Evolutionary conservation across 2,329 filamentous ascomycete species (phyloP), one percentile per base, ranked within the genome.

Genomic region (Parascedosporium putredinis): DNA sequence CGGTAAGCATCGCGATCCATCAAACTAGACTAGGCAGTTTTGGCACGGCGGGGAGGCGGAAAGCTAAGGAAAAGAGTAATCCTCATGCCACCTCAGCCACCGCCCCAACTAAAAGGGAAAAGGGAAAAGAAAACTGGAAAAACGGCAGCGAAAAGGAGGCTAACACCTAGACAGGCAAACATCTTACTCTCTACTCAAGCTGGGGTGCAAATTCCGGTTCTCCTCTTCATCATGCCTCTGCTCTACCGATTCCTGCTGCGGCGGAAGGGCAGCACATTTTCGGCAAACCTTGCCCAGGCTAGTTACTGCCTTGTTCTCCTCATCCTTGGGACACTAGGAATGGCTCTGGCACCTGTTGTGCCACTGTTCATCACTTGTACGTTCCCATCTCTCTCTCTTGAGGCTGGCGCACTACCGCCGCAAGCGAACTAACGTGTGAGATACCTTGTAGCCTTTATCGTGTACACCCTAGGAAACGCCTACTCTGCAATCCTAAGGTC

Each of bases 151-250:
- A n/a, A n/a, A n/a, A n/a, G n/a, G n/a, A n/a, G n/a, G n/a, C n/a
- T n/a, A n/a, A n/a, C n/a, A n/a, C n/a, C n/a, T n/a, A n/a, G n/a
- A n/a, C n/a, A 53, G 52, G 46, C 52, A 16, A 51, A 42, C 24
- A 47, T 49, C 23, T 36, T 53, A 3, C 40, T 53, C 8, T 53
- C 52, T 4, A 42, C 51, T 27, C 52, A 53, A 45, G 52, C 50
- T n/a, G 52, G 46, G 20, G 40, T 49, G 20, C 52, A 53, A n/a
- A 53, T 53, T 24, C 25, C 45, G 5, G 24, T 53, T 2, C 52
- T 52, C 34, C 25, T 52, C 4, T 16, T 51, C n/a, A 29, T 52
- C 8, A 22, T 46, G 25, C 44, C 44, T 31, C 24, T 22, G 8
- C 12, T 31, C 4, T 46, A 31, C 44, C 25, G n/a, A 31, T 46